Evolutionary conservation across 768 basidiomycete genomes (phyloP), one percentile per base, ranked within the genome.

Genomic region (Lentinula raphanica): DNA sequence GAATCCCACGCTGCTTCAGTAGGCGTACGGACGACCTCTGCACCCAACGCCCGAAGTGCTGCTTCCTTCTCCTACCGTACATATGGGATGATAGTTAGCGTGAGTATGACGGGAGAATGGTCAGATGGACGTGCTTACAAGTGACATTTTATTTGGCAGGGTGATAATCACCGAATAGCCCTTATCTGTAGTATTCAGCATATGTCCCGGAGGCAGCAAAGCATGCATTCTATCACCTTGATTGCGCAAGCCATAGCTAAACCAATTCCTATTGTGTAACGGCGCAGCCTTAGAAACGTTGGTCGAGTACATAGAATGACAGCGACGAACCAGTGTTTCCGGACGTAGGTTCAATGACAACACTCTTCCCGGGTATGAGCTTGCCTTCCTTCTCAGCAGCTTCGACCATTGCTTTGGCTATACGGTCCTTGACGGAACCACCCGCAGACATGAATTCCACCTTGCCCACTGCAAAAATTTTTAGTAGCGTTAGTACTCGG

Each of bases 401-500:
- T 62, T 94, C 88, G 1, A 98, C 84, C 96, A 99, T 99, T 11
- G 92, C 86, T 70, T 93, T 95, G 27, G 94, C 95, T 54, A 98
- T 96, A 59, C 95, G 79, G 69, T 98, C 96, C 75, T 99, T 99
- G 59, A 98, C 89, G 2, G 90, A 94, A 2, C 96, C 96, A 9
- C 96, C 97, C 1, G 86, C 87, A 19, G 91, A 94, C 67, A 91
- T 82, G 69, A 84, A 98, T 65, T 99, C 96, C 15, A 90, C 79
- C 72, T 97, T 98, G 6, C 80, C 95, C 67, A 96, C 91, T 95
- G 60, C 19, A 40, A 19, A 35, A 53, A 17, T 49, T 29, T 60
- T 50, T 23, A 36, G 9, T 19, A 2, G 23, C 27, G 39, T 31
- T 27, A 49, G 6, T 3, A 32, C 31, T 17, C 51, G 39, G 17